Conservation (phyloP, 176 grass and related monocot species). For the Triticum urartu region DNA sequence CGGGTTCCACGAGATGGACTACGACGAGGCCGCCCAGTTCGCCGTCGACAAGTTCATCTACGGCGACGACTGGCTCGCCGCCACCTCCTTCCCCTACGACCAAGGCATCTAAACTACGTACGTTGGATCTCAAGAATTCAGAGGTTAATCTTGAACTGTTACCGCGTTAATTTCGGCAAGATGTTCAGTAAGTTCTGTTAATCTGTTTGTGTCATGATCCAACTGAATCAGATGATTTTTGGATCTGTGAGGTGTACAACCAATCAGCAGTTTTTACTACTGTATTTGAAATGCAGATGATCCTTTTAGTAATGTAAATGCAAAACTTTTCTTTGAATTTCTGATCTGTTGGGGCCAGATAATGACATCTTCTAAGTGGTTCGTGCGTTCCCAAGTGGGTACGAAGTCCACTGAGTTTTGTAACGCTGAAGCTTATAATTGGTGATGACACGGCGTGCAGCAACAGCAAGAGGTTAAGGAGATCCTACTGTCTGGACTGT, state of each 20-base stretch:
- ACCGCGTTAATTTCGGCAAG: background rate
- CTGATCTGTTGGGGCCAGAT: too few relatives aligned
- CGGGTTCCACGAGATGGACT: constrained; percentile 49
- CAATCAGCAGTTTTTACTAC: background rate
- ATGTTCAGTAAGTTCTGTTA: background rate
- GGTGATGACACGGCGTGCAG: constrained; percentile 25
- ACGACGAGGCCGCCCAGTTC: constrained; percentile 58
- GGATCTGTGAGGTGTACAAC: background rate
- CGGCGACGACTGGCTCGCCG: constrained; percentile 69
- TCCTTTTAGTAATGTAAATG: background rate
- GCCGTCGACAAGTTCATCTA: constrained; percentile 62
- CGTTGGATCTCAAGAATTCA: background rate
- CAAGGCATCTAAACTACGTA: constrained; percentile 35
- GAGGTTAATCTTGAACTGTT: background rate
- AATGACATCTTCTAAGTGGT: background rate
- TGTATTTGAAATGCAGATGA: background rate
- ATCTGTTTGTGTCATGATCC: background rate
- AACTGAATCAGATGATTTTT: background rate
- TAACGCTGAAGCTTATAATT: background rate
- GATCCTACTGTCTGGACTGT: background rate
- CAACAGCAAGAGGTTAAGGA: constrained; percentile 10
- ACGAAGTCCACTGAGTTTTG: background rate
- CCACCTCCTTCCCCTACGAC: constrained; percentile 74
- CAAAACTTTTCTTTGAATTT: background rate
- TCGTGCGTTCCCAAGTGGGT: background rate